phyloP scores from a whole-genome alignment of 78 protist species.

The Dictyostelium firmibasis region DNA sequence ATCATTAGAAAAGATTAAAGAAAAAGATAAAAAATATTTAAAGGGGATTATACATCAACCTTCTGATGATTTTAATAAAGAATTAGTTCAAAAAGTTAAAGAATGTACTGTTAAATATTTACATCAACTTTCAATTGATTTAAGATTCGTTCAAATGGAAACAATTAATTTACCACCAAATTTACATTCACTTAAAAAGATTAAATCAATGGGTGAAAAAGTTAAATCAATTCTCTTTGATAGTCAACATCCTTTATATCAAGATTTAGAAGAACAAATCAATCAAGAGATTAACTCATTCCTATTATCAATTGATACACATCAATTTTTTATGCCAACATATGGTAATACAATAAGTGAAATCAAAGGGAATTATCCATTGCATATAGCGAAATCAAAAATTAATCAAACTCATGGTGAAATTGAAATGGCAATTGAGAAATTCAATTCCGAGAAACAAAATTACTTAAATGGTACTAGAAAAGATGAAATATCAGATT shows the following conservation, averaged over 20 bases:
- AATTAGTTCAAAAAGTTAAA: constrained; percentile 13
- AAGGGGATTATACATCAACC: constrained; percentile 29
- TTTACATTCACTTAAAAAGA: constrained; percentile 8
- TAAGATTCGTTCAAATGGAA: background rate
- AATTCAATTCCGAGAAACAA: background rate
- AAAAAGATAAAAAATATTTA: background rate
- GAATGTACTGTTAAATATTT: constrained; percentile 31
- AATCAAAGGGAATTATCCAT: background rate
- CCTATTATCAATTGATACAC: background rate
- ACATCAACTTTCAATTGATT: background rate
- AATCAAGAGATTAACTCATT: constrained; percentile 1
- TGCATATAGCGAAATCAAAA: constrained; percentile 22
- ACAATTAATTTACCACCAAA: background rate
- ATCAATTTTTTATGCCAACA: constrained; percentile 49
- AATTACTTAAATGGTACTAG: background rate
- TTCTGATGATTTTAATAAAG: constrained; percentile 16
- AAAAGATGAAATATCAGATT: constrained; percentile 54
- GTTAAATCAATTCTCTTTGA: background rate
- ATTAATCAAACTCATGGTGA: constrained; percentile 56
- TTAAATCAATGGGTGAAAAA: background rate
- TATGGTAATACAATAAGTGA: constrained; percentile 24
- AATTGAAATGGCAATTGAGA: constrained; percentile 33
- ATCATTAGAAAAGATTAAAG: background rate
- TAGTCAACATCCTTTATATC: constrained; percentile 24
- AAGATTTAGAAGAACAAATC: constrained; percentile 21